Conservation (phyloP, 495 filamentous ascomycete genomes). For the Poronia punctata region DNA sequence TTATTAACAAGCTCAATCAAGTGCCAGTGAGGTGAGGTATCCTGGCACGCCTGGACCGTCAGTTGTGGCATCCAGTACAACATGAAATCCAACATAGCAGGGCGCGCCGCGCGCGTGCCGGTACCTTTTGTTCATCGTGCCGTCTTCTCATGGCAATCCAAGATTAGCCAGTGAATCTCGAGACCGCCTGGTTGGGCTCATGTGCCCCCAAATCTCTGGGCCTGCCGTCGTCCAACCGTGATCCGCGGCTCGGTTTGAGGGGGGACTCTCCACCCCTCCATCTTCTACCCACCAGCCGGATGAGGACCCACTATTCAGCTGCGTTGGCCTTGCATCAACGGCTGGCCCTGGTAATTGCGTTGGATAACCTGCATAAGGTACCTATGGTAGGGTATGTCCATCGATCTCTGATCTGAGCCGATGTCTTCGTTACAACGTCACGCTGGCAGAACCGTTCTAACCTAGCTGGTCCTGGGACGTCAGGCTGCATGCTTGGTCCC, state of each 20-base stretch:
- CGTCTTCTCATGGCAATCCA: conserved; percentile 2
- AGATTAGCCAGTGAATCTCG: conserved; percentile 21
- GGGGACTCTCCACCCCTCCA: conserved; percentile 7
- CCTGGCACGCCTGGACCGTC: conserved; percentile 1
- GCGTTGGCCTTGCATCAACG: conserved; percentile 37
- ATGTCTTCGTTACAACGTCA: conserved; percentile 13
- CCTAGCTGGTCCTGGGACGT: conserved; percentile 9
- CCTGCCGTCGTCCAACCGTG: conserved; percentile 7
- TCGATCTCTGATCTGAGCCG: conserved; percentile 12
- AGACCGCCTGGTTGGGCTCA: conserved; percentile 25
- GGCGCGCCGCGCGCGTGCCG: conserved; percentile 30
- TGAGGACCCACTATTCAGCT: conserved; percentile 16
- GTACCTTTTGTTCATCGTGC: conserved; percentile 13
- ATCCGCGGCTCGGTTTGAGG: conserved; percentile 10
- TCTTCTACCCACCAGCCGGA: conserved; percentile 12
- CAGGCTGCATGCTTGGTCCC: conserved; percentile 12
- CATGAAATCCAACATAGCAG: conserved; percentile 36
- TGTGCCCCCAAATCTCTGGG: conserved; percentile 18
- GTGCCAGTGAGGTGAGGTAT: too few relatives aligned
- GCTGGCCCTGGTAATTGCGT: conserved; percentile 22
- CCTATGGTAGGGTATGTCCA: conserved; percentile 11
- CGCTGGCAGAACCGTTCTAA: conserved; percentile 8
- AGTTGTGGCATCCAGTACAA: conserved; percentile 13
- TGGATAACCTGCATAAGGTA: conserved; percentile 16
- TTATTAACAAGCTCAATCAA: too few relatives aligned